Percentiles rank a stretch among this genome's conserved stretches.
Conservation (phyloP, 306 rosid genomes). For the Prunus davidiana region DNA sequence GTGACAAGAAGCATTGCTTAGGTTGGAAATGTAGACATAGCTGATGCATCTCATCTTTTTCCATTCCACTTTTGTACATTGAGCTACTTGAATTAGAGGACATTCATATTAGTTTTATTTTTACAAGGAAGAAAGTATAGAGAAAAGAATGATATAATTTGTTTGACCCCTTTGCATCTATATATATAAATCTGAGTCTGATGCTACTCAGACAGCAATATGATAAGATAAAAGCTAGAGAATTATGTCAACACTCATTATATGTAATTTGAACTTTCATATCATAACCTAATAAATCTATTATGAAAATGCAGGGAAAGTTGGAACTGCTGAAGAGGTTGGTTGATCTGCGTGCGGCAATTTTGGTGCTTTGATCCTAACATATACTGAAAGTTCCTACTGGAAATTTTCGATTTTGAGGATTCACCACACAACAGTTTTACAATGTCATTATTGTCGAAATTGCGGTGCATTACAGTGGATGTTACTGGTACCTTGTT, state of each 20-base stretch:
- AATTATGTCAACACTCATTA: neutral
- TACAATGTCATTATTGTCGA: conserved; percentile 58
- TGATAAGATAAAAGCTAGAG: neutral
- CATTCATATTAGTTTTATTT: neutral
- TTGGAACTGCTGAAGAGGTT: conserved; percentile 11
- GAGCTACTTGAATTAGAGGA: neutral
- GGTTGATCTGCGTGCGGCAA: neutral
- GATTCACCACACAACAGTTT: conserved; percentile 15
- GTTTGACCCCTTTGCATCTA: neutral
- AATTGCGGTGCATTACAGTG: conserved; percentile 74
- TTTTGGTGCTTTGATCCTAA: neutral
- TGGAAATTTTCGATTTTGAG: conserved; percentile 2
- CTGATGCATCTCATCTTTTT: neutral
- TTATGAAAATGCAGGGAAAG: conserved; percentile 35
- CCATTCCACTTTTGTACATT: neutral
- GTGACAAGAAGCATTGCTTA: neutral
- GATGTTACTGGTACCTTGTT: conserved; percentile 92
- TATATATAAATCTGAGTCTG: neutral
- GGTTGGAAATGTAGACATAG: conserved; percentile 1
- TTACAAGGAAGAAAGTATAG: neutral
- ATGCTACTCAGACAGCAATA: neutral
- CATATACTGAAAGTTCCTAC: conserved; percentile 13
- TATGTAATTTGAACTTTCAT: neutral
- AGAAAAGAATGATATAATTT: neutral
- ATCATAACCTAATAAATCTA: neutral